Base-by-base conservation (phyloP, 2,329 filamentous ascomycete species). In the Claviceps sp. region DNA sequence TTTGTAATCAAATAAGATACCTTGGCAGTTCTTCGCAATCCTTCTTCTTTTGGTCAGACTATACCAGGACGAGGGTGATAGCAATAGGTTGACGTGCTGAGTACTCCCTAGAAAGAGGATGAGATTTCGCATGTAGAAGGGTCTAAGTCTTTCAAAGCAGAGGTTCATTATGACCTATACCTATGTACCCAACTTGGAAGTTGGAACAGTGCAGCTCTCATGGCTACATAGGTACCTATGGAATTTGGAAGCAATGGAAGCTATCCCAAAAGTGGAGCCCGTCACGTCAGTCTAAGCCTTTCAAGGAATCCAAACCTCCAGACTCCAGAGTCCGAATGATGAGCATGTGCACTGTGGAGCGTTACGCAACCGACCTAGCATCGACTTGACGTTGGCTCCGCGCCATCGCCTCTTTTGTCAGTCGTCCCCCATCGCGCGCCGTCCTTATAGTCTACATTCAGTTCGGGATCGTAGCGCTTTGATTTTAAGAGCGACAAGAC, bases 331-430 rank as follows among this genome's bases (percentile, higher is more conserved):
- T n/a, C n/a, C n/a, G n/a, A n/a, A 41, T 45, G 19, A 49, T 40
- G 45, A 52, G 41, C 30, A 49, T 44, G 43, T 47, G 24, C 19
- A 51, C 26, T 19, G 51, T 47, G 51, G 47, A 24, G 46, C 40
- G 44, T 52, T 52, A 48, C 50, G 40, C 46, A 52, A 52, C 45
- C 39, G 45, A 41, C 24, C 26, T 26, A n/a, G 26, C 46, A 42
- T 47, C 40, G 39, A 52, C 47, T 34, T 41, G 47, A 52, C 37
- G 47, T 50, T 47, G 41, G 51, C 51, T 53, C 37, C 16, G 42
- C 24, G 47, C 45, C 24, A 24, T 53, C 17, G 30, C 51, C 26
- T 49, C 41, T 11, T 38, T 51, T 24, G 40, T 41, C 43, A 44
- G 44, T 43, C 34, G 43, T 50, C 42, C 14, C 39, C 43, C 47